Evolutionary conservation across 345 rosid species (phyloP).

Genomic region (Lepidium sativum): DNA sequence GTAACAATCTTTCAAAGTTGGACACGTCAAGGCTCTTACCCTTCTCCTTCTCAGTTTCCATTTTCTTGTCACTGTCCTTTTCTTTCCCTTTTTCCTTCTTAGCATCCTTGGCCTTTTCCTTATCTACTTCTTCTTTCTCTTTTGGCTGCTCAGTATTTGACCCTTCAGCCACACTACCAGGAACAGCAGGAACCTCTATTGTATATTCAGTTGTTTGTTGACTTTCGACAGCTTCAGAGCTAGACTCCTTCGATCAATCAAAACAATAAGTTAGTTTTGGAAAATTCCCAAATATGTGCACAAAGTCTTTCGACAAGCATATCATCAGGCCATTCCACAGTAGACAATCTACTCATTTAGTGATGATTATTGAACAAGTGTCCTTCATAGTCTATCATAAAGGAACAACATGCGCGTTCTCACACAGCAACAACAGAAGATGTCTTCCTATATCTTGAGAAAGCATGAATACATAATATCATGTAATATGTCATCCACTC

Average conservation of each 20-base stretch:
- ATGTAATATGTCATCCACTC: conserved; percentile 24
- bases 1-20: conserved; percentile 84
- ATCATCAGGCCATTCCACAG: conserved; percentile 3
- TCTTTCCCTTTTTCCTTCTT: conserved; percentile 86
- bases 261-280: conserved; percentile 3
- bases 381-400: not conserved
- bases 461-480: not conserved
- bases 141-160: conserved; percentile 57
- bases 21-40: conserved; percentile 83
- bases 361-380: not conserved
- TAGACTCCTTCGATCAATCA: conserved; percentile 44
- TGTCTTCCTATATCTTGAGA: conserved; percentile 11
- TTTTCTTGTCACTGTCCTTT: conserved; percentile 66
- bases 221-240: conserved; percentile 57
- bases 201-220: conserved; percentile 42
- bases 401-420: not conserved
- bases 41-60: conserved; percentile 83
- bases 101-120: conserved; percentile 50
- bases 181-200: conserved; percentile 50
- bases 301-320: not conserved
- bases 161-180: conserved; percentile 49
- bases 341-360: not conserved
- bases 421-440: not conserved
- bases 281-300: conserved; percentile 6
- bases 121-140: conserved; percentile 78